A percentile compares a stretch with the other conserved stretches of the same genome.
Evolutionary conservation across 1,284 basidiomycete genomes (phyloP).

Genomic region (Tilletiopsis washingtonensis): DNA sequence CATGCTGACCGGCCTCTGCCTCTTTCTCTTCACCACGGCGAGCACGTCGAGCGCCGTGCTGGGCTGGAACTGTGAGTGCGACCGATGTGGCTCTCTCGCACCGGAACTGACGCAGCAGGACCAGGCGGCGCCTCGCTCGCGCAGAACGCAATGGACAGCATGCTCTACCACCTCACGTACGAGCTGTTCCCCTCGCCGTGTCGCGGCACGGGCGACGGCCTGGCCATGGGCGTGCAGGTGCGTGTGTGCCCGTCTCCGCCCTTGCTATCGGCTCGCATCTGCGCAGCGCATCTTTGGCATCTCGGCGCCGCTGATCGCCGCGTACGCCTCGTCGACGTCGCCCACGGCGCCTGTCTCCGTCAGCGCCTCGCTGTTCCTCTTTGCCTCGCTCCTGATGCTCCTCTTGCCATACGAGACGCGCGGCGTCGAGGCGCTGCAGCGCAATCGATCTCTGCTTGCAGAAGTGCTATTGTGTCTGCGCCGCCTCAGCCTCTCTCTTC

Average conservation of each 20-base stretch:
- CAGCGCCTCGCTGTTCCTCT: constrained; percentile 60
- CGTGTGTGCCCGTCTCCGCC: too few species aligned
- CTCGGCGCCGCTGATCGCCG: neutral
- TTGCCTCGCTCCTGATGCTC: constrained; percentile 58
- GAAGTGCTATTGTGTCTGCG: too few species aligned
- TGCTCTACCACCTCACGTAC: constrained; percentile 58
- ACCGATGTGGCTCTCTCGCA: too few species aligned
- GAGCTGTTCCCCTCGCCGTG: constrained; percentile 66
- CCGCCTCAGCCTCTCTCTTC: too few species aligned
- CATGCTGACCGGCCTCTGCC: constrained; percentile 60
- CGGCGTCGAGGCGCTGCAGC: constrained; percentile 39
- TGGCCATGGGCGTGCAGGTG: constrained; percentile 59
- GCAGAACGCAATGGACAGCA: constrained; percentile 63
- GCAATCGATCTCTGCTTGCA: too few species aligned
- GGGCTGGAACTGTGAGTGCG: constrained; percentile 67
- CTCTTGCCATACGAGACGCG: constrained; percentile 62
- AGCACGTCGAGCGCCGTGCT: constrained; percentile 58
- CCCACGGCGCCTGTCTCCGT: constrained; percentile 62
- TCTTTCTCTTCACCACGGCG: constrained; percentile 63
- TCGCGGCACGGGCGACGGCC: constrained; percentile 64
- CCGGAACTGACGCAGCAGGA: too few species aligned
- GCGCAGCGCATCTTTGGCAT: constrained; percentile 48
- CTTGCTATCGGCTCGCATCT: too few species aligned
- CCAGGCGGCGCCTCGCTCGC: constrained; percentile 54
- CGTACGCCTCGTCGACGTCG: neutral